Base-by-base conservation (phyloP, 176 grass and related monocot species). In the Tillandsia leiboldiana region DNA sequence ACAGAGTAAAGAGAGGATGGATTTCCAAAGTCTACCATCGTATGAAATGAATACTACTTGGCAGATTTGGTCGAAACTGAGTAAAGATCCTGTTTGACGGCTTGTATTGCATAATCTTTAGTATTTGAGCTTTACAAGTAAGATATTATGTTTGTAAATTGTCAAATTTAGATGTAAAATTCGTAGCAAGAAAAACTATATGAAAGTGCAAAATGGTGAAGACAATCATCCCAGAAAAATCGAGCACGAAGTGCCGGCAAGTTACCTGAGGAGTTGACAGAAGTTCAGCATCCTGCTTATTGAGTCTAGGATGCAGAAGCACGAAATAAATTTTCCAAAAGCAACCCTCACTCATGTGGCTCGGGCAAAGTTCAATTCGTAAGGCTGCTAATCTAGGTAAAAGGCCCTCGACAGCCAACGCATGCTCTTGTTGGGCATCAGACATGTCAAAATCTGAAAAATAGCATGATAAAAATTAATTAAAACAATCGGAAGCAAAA, bases 321-420 rank as follows among this genome's bases (percentile, higher is more conserved):
- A 99, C 89, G 77, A 99, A 99, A 81, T 99, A 99, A 68, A 90
- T 90, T 83, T 99, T 99, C 94, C 94, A 93, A 90, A 93, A 93
- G 72, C 81, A 85, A 52, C 84, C 86, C 88, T 93, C 56, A 10
- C 84, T 88, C 84, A 99, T 88, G 79, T 90, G 87, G 28, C 77
- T 84, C 62, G 94, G 94, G 69, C 94, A 99, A 10, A 90, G 80
- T 79, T 93, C 94, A 72, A 99, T 93, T 51, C 89, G 79, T 64
- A 99, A 71, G 72, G 89, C 89, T 65, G 87, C 84, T 68, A 99
- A 81, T 88, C 84, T 84, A 50, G 89, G 89, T 69, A 87, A 72
- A 27, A 99, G 71, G 23, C 83, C 51, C 76, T 90, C 89, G 24
- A 99, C 80, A 66, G 87, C 66, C 65, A 87, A 70, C 27, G 94